These are phyloP conservation scores for Hypsizygus marmoreus DNA, from an alignment of 768 basidiomycete species.

Conservation along the genomic window DNA sequence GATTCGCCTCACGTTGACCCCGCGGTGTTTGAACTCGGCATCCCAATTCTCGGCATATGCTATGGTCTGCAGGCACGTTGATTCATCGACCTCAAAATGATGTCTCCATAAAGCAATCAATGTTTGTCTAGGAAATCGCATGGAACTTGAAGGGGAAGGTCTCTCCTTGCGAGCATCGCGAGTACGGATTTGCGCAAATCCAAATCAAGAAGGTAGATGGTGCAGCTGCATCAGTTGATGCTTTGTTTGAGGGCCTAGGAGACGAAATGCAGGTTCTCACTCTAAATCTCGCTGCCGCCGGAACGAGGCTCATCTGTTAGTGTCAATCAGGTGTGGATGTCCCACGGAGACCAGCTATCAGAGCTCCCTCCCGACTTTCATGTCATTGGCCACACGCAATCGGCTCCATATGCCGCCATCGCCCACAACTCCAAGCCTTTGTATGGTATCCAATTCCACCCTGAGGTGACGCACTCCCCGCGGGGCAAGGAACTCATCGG, in stretches of 20 bases:
- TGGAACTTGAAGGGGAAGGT: conserved; percentile 86
- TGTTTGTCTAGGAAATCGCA: conserved; percentile 77
- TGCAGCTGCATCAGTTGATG: conserved; percentile 54
- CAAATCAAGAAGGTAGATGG: conserved; percentile 66
- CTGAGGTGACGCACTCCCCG: conserved; percentile 94
- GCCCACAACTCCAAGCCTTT: conserved; percentile 87
- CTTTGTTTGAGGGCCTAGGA: conserved; percentile 85
- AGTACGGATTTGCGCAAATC: conserved; percentile 91
- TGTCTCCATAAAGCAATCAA: background rate
- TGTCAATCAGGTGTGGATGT: conserved; percentile 92
- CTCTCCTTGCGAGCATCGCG: conserved; percentile 84
- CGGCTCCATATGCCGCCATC: conserved; percentile 91
- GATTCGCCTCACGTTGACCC: conserved; percentile 95
- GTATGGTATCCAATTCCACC: conserved; percentile 98
- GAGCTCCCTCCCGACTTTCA: conserved; percentile 82
- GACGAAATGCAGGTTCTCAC: conserved; percentile 79
- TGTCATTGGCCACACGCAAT: conserved; percentile 82
- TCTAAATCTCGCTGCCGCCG: background rate
- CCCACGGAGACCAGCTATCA: conserved; percentile 93
- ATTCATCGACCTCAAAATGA: background rate
- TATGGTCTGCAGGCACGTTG: conserved; percentile 86
- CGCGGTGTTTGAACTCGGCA: conserved; percentile 80
- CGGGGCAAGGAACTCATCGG: conserved; percentile 89
- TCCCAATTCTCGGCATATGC: conserved; percentile 95
- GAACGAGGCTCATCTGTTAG: conserved; percentile 1